Evolutionary conservation across 1,284 basidiomycete species (phyloP).

Genomic region (Paramarasmius palmivorus): DNA sequence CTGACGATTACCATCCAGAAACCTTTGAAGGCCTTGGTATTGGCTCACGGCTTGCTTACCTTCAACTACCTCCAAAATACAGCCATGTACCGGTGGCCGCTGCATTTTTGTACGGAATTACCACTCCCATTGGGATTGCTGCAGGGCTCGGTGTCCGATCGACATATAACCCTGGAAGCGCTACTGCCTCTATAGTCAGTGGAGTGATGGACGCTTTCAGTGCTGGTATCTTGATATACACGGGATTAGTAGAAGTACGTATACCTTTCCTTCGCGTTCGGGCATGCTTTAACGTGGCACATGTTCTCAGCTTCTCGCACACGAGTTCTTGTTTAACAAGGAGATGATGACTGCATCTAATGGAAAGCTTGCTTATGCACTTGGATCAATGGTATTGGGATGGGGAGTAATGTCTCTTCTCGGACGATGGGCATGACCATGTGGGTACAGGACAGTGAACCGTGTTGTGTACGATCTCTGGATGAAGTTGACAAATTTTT

Average conservation of each 20-base stretch:
- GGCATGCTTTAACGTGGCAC: slow-evolving; percentile 6
- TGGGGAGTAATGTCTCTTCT: slow-evolving; percentile 84
- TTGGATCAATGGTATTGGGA: slow-evolving; percentile 75
- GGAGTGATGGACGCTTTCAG: slow-evolving; percentile 87
- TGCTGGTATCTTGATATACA: slow-evolving; percentile 89
- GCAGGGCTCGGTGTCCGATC: slow-evolving; percentile 81
- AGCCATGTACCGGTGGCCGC: slow-evolving; percentile 65
- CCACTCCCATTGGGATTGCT: slow-evolving; percentile 85
- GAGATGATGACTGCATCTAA: slow-evolving; percentile 76
- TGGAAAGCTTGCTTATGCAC: slow-evolving; percentile 64
- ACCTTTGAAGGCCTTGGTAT: slow-evolving; percentile 91
- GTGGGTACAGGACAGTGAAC: background rate
- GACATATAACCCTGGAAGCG: slow-evolving; percentile 79
- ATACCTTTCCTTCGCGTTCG: slow-evolving; percentile 5
- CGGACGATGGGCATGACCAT: slow-evolving; percentile 75
- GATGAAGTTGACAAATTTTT: too few species aligned
- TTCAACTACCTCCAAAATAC: slow-evolving; percentile 63
- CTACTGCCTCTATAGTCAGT: slow-evolving; percentile 76
- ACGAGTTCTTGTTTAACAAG: slow-evolving; percentile 89
- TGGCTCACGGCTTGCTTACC: slow-evolving; percentile 79
- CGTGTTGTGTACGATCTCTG: background rate
- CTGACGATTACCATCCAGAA: slow-evolving; percentile 46
- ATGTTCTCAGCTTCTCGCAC: slow-evolving; percentile 70
- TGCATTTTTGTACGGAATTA: slow-evolving; percentile 73
- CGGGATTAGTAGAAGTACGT: slow-evolving; percentile 83